Percentiles rank a stretch among this genome's conserved stretches.
These are phyloP conservation scores for Ceratonia siliqua DNA, from an alignment of 306 rosid genomes.

Conservation along the genomic window DNA sequence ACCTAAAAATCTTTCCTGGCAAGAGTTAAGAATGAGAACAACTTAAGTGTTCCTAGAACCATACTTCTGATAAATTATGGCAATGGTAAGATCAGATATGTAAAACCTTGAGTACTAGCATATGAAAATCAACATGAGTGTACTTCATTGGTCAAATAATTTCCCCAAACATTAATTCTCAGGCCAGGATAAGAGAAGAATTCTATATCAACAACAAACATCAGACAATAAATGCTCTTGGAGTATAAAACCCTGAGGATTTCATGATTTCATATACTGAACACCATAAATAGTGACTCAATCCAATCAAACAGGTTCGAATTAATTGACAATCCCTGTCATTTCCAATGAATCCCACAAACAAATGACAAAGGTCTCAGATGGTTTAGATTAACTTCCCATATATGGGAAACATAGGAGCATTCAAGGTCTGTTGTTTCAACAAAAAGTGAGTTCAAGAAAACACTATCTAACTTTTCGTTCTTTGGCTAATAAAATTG, in stretches of 20 bases:
- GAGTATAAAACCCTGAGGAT: not conserved
- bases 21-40: slow-evolving; percentile 12
- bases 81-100: not conserved
- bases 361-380: not conserved
- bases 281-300: not conserved
- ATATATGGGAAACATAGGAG: not conserved
- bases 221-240: not conserved
- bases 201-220: not conserved
- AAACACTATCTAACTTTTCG: too few species aligned
- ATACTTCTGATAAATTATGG: not conserved
- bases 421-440: too few species aligned
- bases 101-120: slow-evolving; percentile 10
- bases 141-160: slow-evolving; percentile 11
- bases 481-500: too few species aligned
- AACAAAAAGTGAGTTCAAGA: too few species aligned
- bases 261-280: not conserved
- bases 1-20: slow-evolving; percentile 19
- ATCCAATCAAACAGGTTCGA: slow-evolving; percentile 3
- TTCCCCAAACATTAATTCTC: not conserved
- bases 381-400: not conserved
- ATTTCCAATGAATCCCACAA: not conserved
- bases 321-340: not conserved
- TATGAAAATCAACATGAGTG: not conserved
- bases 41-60: not conserved
- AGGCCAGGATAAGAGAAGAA: not conserved